These are phyloP conservation scores for Tuber borchii DNA, from an alignment of 495 filamentous ascomycete species.

Conservation along the genomic window DNA sequence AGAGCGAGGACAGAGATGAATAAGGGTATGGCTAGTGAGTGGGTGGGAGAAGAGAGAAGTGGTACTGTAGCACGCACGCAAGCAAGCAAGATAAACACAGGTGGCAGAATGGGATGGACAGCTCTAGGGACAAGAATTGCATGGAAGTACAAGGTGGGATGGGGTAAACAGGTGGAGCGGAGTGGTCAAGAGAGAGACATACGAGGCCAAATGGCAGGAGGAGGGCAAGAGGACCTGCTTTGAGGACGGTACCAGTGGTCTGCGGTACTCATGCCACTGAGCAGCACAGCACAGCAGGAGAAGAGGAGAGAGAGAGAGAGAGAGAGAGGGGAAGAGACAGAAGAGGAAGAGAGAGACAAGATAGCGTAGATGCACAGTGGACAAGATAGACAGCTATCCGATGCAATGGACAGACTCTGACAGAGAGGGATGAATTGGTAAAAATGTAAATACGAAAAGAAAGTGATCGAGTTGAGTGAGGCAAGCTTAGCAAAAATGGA, in stretches of 20 bases:
- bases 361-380: no score
- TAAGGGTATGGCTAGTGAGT: conserved; percentile 5
- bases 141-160: conserved; percentile 1
- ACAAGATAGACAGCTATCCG: background rate
- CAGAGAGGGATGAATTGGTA: conserved; percentile 1
- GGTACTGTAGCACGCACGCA: conserved; percentile 7
- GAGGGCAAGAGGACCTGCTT: background rate
- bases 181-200: background rate
- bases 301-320: background rate
- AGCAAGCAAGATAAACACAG: conserved; percentile 15
- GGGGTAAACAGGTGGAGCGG: background rate
- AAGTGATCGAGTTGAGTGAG: conserved; percentile 17
- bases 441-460: conserved; percentile 4
- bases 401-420: background rate
- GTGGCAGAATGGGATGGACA: conserved; percentile 20
- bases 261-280: background rate
- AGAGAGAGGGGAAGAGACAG: background rate
- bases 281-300: background rate
- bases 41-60: conserved; percentile 11
- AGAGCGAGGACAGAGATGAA: conserved; percentile 17
- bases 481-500: background rate
- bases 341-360: background rate
- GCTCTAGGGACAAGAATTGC: conserved; percentile 14
- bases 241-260: background rate
- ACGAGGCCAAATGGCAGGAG: background rate